A percentile compares a stretch with the other conserved stretches of the same genome.
Conservation (phyloP, 345 rosid species). For the Melaleuca alternifolia region DNA sequence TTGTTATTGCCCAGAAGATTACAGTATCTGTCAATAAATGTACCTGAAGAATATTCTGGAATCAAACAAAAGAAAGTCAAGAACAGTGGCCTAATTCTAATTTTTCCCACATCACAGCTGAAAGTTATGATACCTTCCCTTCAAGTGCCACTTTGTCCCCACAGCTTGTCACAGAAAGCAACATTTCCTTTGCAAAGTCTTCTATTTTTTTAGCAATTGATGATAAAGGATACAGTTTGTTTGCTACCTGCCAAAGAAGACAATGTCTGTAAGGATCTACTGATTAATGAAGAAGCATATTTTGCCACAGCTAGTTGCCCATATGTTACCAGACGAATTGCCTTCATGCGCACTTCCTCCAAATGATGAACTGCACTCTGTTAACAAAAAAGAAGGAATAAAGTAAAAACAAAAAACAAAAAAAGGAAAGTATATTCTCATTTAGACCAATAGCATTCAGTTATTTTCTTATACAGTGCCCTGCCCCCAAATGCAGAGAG, state of each 20-base stretch:
- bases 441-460: background rate
- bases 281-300: background rate
- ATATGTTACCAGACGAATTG: conserved; percentile 73
- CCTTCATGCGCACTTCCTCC: conserved; percentile 99
- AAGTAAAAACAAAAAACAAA: background rate
- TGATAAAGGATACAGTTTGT: conserved; percentile 77
- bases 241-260: conserved; percentile 70
- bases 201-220: conserved; percentile 75
- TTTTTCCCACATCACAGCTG: background rate
- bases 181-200: conserved; percentile 63
- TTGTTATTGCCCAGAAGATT: background rate
- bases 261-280: background rate
- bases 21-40: background rate
- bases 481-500: background rate
- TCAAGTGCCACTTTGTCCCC: conserved; percentile 35
- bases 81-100: background rate
- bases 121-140: conserved; percentile 43
- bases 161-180: conserved; percentile 42
- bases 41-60: background rate
- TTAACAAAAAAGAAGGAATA: conserved; percentile 10
- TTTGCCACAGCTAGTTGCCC: background rate
- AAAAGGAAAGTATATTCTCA: background rate
- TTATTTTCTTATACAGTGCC: background rate
- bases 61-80: background rate
- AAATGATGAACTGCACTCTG: conserved; percentile 87